Conservation (phyloP, 345 rosid genomes). For the Dovyalis caffra region DNA sequence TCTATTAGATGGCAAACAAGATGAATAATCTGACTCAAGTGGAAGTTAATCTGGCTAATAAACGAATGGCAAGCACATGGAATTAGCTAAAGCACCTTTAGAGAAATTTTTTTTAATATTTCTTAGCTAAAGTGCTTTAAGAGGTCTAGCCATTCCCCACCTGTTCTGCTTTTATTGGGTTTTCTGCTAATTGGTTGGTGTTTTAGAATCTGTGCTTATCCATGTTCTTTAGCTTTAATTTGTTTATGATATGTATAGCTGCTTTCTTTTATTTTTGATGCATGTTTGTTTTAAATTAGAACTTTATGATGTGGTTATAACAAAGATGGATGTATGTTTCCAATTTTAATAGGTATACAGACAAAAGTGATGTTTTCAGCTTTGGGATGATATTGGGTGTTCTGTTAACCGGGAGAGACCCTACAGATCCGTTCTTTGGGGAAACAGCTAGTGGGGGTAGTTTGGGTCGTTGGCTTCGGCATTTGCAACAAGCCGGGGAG, state of each 20-base stretch:
- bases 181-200: background rate
- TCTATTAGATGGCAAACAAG: background rate
- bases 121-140: background rate
- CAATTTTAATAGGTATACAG: constrained; percentile 58
- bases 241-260: background rate
- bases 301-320: background rate
- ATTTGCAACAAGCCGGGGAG: constrained; percentile 84
- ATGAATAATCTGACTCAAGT: background rate
- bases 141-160: background rate
- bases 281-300: background rate
- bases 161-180: background rate
- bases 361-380: constrained; percentile 88
- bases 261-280: background rate
- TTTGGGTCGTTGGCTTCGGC: constrained; percentile 77
- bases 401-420: constrained; percentile 81
- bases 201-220: background rate
- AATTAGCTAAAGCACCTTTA: background rate
- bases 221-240: background rate
- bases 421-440: constrained; percentile 55
- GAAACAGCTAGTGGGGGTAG: constrained; percentile 64
- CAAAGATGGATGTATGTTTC: background rate
- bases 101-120: no score
- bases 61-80: background rate
- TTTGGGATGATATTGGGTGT: constrained; percentile 90
- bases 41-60: background rate